Evolutionary conservation across 345 rosid genomes (phyloP).

Genomic region (Hevea brasiliensis): DNA sequence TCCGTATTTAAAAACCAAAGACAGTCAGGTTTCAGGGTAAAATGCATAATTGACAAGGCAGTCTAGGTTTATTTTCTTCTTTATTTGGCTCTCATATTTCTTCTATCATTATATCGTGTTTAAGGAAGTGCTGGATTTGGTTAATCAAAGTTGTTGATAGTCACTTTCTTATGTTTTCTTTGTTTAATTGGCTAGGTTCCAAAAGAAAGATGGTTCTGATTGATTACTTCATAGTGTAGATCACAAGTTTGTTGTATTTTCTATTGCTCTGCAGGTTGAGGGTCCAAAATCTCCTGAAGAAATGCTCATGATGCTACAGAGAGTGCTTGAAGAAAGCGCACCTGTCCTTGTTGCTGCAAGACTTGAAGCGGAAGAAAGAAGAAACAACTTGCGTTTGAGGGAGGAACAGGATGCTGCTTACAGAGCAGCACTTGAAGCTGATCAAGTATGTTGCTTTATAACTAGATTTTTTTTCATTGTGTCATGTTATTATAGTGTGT

Average conservation of each 20-base stretch:
- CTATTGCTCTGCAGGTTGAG: conserved; percentile 58
- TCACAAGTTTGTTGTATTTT: neutral
- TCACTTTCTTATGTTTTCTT: neutral
- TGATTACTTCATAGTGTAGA: neutral
- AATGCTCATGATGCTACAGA: conserved; percentile 67
- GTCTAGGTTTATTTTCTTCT: neutral
- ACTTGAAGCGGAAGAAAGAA: conserved; percentile 94
- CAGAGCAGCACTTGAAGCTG: conserved; percentile 98
- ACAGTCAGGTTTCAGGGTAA: neutral
- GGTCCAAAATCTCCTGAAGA: conserved; percentile 91
- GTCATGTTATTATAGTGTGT: neutral
- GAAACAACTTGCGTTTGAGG: conserved; percentile 67
- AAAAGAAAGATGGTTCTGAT: neutral
- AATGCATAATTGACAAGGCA: neutral
- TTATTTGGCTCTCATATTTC: neutral
- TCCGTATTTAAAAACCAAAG: neutral
- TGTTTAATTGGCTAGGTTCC: neutral
- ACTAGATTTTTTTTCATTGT: neutral
- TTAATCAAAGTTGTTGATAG: neutral
- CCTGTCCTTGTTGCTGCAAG: conserved; percentile 84
- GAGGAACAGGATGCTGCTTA: conserved; percentile 99
- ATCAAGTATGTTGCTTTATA: conserved; percentile 56
- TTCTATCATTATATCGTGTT: neutral
- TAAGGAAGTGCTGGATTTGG: neutral
- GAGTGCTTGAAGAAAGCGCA: conserved; percentile 93